Evolutionary conservation across 1,284 basidiomycete genomes (phyloP).

Genomic region (Filobasidium uniguttulatum): DNA sequence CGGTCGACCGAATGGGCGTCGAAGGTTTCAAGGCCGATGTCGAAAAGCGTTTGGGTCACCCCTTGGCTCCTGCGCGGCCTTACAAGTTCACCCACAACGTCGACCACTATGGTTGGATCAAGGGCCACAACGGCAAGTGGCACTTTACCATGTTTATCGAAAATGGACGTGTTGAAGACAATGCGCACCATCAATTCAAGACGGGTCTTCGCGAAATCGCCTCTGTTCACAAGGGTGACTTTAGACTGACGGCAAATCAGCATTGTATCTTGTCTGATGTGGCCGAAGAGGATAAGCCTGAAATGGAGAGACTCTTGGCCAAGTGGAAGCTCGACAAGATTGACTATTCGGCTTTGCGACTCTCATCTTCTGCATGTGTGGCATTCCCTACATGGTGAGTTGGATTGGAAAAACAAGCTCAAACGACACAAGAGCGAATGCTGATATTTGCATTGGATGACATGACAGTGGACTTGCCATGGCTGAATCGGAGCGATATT

Average conservation of each 20-base stretch:
- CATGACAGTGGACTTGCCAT: conserved; percentile 63
- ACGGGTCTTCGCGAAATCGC: conserved; percentile 84
- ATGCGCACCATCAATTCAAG: conserved; percentile 74
- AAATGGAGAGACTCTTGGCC: conserved; percentile 64
- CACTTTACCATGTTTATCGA: conserved; percentile 94
- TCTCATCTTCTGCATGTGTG: conserved; percentile 87
- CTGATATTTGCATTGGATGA: too few relatives aligned
- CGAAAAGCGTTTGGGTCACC: conserved; percentile 74
- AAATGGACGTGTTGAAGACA: conserved; percentile 92
- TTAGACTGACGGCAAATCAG: conserved; percentile 90
- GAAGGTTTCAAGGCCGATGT: conserved; percentile 77
- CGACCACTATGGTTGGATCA: conserved; percentile 87
- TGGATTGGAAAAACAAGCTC: conserved; percentile 43
- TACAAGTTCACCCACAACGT: conserved; percentile 81
- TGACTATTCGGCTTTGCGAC: conserved; percentile 60
- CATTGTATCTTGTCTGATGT: conserved; percentile 84
- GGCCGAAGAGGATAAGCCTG: conserved; percentile 52
- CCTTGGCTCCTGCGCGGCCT: conserved; percentile 55
- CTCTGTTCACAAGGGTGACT: conserved; percentile 80
- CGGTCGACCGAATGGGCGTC: conserved; percentile 85
- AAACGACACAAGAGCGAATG: not conserved
- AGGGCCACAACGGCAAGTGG: conserved; percentile 73
- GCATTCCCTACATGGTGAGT: conserved; percentile 79
- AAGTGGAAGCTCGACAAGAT: conserved; percentile 89
- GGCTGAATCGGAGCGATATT: conserved; percentile 90